phyloP scores from a whole-genome alignment of 208 protist genomes.

The Crithidia acanthocephali region DNA sequence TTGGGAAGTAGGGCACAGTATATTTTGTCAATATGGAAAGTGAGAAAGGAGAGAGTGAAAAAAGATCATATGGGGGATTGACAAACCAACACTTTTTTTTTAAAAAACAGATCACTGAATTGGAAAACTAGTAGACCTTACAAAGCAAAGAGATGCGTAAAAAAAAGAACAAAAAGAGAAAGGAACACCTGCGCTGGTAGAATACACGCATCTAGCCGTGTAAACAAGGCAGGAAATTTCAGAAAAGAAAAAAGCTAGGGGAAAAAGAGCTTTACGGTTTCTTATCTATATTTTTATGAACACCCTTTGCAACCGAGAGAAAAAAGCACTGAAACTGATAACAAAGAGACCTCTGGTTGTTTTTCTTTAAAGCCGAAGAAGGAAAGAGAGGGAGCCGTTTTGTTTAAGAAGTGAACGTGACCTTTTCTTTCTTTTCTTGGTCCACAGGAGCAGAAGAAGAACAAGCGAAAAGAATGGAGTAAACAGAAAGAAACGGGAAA shows the following conservation, averaged over 20 bases:
- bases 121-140: no score
- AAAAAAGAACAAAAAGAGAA: constrained; percentile 10
- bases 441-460: not conserved
- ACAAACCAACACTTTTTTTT: no score
- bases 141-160: not conserved
- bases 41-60: not conserved
- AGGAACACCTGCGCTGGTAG: constrained; percentile 10
- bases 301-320: no score
- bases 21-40: constrained; percentile 19
- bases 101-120: no score
- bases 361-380: not conserved
- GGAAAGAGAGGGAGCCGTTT: not conserved
- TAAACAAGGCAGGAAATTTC: constrained; percentile 4
- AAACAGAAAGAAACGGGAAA: no score
- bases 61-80: no score
- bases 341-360: no score
- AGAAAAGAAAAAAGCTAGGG: not conserved
- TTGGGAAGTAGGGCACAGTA: not conserved
- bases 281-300: no score
- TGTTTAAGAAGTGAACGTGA: not conserved
- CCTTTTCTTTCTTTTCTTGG: not conserved
- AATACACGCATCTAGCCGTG: constrained; percentile 17
- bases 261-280: no score
- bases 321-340: no score
- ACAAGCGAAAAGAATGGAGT: not conserved